Conservation (phyloP, 1,284 basidiomycete genomes). For the Bondarzewia mesenterica region DNA sequence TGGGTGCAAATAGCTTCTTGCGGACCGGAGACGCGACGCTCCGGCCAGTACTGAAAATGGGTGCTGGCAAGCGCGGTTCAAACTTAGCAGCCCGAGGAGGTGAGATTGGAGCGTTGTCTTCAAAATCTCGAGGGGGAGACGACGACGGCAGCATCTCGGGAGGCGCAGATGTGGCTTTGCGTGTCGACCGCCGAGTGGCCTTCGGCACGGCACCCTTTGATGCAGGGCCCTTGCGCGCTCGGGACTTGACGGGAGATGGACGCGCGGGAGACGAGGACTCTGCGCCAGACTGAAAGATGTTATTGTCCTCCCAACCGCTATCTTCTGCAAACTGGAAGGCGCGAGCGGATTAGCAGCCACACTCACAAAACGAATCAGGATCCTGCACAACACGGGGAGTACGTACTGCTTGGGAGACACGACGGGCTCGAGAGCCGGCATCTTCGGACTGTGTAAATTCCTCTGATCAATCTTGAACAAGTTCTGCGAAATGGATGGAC, state of each 20-base stretch:
- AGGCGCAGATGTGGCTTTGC: constrained; percentile 66
- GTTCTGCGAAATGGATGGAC: constrained; percentile 12
- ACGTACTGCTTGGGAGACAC: constrained; percentile 39
- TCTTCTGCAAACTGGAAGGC: constrained; percentile 35
- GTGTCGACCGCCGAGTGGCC: constrained; percentile 35
- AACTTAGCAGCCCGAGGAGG: constrained; percentile 38
- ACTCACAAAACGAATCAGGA: not conserved
- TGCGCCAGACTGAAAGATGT: constrained; percentile 75
- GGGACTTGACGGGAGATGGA: constrained; percentile 45
- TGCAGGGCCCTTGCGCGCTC: constrained; percentile 32
- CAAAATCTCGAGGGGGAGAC: constrained; percentile 15
- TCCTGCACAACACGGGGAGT: not conserved
- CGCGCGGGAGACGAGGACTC: constrained; percentile 69
- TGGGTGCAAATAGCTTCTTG: not conserved
- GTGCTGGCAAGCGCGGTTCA: constrained; percentile 44
- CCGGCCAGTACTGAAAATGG: constrained; percentile 17
- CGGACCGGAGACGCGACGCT: not conserved
- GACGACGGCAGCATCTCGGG: constrained; percentile 43
- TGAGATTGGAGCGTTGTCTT: constrained; percentile 7
- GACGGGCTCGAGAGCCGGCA: constrained; percentile 40
- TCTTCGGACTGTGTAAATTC: constrained; percentile 31
- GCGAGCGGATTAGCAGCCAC: not conserved
- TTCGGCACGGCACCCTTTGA: constrained; percentile 21
- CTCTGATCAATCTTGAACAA: constrained; percentile 4
- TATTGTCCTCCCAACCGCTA: constrained; percentile 81